These are phyloP conservation scores for Dissophora ornata DNA, from an alignment of 192 early-diverging fungal genomes.

Conservation along the genomic window DNA sequence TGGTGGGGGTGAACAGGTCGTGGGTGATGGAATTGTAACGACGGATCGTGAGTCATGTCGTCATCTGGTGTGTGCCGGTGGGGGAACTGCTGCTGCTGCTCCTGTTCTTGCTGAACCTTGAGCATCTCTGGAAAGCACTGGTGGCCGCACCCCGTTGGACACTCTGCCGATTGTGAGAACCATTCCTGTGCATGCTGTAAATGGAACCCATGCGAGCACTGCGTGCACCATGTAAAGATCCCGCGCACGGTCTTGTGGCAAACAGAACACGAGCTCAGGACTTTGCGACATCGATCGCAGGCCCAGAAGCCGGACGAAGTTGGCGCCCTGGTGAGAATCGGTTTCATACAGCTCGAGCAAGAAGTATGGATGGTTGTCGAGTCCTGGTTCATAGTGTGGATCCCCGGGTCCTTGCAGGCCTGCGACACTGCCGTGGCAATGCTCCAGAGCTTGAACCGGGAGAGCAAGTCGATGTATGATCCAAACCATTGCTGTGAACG, in stretches of 20 bases:
- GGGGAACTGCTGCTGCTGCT: constrained; percentile 13
- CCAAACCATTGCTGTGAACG: constrained; percentile 73
- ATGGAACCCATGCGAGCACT: constrained; percentile 86
- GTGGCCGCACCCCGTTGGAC: constrained; percentile 83
- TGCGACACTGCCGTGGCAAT: constrained; percentile 71
- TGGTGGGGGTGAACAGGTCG: constrained; percentile 13
- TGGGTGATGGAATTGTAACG: constrained; percentile 8
- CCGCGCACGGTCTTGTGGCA: constrained; percentile 81
- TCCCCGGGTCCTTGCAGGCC: constrained; percentile 52
- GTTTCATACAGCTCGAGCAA: constrained; percentile 76
- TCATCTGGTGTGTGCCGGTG: constrained; percentile 21
- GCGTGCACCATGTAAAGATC: constrained; percentile 82
- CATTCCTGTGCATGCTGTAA: constrained; percentile 76
- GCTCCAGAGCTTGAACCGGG: constrained; percentile 77
- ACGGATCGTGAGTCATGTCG: constrained; percentile 13
- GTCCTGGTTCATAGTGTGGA: constrained; percentile 59
- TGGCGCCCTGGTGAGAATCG: constrained; percentile 55
- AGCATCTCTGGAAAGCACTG: constrained; percentile 64
- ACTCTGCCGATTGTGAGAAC: constrained; percentile 70
- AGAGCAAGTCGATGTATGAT: constrained; percentile 79
- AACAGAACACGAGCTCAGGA: constrained; percentile 73
- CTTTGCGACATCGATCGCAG: constrained; percentile 75
- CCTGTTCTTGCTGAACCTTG: constrained; percentile 47
- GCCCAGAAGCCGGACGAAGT: constrained; percentile 64
- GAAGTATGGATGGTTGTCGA: constrained; percentile 79